phyloP scores from a whole-genome alignment of 331 rosid genomes.

The Stylosanthes scabra region DNA sequence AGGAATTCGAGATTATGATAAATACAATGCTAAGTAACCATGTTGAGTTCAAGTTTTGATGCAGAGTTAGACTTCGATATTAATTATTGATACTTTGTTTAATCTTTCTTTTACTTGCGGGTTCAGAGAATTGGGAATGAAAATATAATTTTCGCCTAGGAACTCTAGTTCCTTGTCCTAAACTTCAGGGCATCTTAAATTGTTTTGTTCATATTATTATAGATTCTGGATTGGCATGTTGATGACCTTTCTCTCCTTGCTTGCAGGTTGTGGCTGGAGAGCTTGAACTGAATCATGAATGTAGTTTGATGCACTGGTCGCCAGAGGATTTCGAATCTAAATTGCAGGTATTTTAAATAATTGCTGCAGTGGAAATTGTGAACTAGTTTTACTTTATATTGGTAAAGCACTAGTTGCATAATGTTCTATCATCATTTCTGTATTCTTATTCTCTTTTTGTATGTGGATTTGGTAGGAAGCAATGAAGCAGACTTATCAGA shows the following conservation, averaged over 20 bases:
- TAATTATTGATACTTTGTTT: neutral
- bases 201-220: neutral
- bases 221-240: slow-evolving; percentile 9
- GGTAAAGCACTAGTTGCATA: slow-evolving; percentile 14
- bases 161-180: neutral
- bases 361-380: slow-evolving; percentile 21
- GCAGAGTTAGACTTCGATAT: neutral
- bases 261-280: slow-evolving; percentile 93
- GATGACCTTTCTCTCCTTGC: slow-evolving; percentile 29
- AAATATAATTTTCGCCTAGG: neutral
- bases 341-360: slow-evolving; percentile 61
- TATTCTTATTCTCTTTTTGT: neutral
- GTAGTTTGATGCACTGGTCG: slow-evolving; percentile 86
- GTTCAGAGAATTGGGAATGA: slow-evolving; percentile 1
- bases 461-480: slow-evolving; percentile 62
- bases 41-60: slow-evolving; percentile 9
- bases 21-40: slow-evolving; percentile 11
- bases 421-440: neutral
- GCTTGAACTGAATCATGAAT: slow-evolving; percentile 83
- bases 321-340: slow-evolving; percentile 90
- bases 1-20: slow-evolving; percentile 5
- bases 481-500: slow-evolving; percentile 89
- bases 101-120: slow-evolving; percentile 8
- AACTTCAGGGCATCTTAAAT: neutral
- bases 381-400: neutral